Evolutionary conservation across 192 early-diverging fungal genomes (phyloP).

Genomic region (Funneliformis geosporum): DNA sequence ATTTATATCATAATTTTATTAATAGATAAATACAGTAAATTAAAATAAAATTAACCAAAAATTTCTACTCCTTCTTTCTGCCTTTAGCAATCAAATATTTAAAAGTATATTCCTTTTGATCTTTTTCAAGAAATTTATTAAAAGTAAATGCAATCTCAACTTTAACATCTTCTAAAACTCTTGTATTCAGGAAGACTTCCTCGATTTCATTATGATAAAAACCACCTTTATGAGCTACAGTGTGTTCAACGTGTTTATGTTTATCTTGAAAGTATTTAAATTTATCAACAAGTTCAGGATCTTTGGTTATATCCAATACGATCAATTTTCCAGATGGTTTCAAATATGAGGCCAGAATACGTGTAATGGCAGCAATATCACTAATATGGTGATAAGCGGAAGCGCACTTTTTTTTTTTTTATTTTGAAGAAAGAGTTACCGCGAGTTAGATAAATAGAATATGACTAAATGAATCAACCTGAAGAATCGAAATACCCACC

Average conservation of each 20-base stretch:
- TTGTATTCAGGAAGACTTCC: background rate
- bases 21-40: no score
- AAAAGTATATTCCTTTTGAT: constrained; percentile 8
- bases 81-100: constrained; percentile 24
- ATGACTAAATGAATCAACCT: no score
- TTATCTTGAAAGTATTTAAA: background rate
- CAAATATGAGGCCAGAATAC: constrained; percentile 17
- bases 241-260: background rate
- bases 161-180: constrained; percentile 8
- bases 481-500: background rate
- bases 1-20: no score
- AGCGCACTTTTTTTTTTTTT: constrained; percentile 8
- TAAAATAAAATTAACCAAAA: no score
- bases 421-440: no score
- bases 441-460: no score
- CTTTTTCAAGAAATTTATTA: background rate
- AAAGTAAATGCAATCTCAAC: background rate
- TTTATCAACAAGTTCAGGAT: background rate
- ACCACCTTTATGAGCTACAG: constrained; percentile 19
- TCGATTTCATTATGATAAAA: constrained; percentile 17
- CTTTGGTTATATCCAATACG: constrained; percentile 19
- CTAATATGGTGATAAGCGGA: constrained; percentile 29
- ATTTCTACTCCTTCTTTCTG: background rate
- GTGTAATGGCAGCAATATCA: background rate
- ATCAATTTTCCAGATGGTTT: constrained; percentile 24